Conservation (phyloP, 805 yeast genomes). For the Saccharomyces mikatae region DNA sequence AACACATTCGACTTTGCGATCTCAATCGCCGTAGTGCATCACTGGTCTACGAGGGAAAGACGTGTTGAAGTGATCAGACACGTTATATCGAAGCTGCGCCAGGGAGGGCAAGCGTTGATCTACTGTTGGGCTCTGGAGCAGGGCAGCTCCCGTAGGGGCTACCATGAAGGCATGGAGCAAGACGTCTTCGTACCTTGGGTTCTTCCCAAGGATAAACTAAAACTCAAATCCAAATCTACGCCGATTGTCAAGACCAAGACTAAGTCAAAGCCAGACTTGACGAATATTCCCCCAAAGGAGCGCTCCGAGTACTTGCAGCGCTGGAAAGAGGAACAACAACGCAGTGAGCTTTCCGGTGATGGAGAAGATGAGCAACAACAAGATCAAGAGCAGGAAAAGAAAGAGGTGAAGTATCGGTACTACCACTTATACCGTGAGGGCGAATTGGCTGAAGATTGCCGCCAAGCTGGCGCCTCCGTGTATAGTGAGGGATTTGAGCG, state of each 20-base stretch:
- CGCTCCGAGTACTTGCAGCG: conserved; percentile 22
- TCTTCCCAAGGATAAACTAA: conserved; percentile 39
- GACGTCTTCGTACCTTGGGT: conserved; percentile 98
- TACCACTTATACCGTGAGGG: conserved; percentile 84
- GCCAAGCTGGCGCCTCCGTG: conserved; percentile 60
- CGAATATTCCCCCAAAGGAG: conserved; percentile 21
- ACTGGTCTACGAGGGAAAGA: conserved; percentile 78
- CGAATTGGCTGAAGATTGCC: conserved; percentile 67
- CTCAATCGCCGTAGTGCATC: conserved; percentile 92
- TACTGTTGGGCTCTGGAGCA: conserved; percentile 98
- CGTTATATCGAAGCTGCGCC: conserved; percentile 49
- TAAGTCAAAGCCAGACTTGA: conserved; percentile 22
- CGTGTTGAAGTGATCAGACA: conserved; percentile 67
- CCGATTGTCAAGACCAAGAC: conserved; percentile 2
- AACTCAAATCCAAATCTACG: conserved; percentile 21
- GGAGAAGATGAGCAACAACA: conserved; percentile 20
- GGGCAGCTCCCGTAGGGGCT: conserved; percentile 78
- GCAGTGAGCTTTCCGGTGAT: conserved; percentile 17
- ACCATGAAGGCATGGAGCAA: conserved; percentile 83
- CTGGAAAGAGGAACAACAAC: conserved; percentile 15
- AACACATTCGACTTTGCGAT: conserved; percentile 69
- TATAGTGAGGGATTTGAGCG: conserved; percentile 76
- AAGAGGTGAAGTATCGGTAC: conserved; percentile 65
- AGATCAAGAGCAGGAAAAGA: conserved; percentile 23
- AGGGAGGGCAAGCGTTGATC: conserved; percentile 63